phyloP scores from a whole-genome alignment of 352 stramenopile species.

The Phytopythium cucurbitacearum region DNA sequence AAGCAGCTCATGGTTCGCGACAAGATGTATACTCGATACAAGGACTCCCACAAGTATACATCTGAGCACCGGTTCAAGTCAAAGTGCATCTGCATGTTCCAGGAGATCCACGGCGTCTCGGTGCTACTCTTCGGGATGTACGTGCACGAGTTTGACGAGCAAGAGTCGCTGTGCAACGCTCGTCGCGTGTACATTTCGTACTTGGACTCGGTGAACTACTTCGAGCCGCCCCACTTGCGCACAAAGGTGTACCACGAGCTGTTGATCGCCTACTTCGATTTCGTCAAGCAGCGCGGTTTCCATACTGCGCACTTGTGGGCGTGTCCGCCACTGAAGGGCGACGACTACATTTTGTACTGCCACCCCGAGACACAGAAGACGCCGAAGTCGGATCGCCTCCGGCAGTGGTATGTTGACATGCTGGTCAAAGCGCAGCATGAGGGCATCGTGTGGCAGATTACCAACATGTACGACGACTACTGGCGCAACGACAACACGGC shows the following conservation, averaged over 20 bases:
- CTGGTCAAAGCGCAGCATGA: conserved; percentile 81
- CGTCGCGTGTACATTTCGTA: conserved; percentile 98
- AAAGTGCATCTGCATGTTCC: conserved; percentile 99
- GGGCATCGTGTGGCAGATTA: conserved; percentile 92
- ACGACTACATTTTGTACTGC: conserved; percentile 99
- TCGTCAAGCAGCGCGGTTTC: conserved; percentile 96
- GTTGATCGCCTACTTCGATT: conserved; percentile 97
- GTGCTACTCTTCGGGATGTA: conserved; percentile 99
- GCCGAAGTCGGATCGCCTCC: conserved; percentile 97
- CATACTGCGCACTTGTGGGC: conserved; percentile 99
- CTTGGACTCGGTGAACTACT: conserved; percentile 99
- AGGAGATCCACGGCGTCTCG: conserved; percentile 99
- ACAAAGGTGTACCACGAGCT: conserved; percentile 99
- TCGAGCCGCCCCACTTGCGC: conserved; percentile 93
- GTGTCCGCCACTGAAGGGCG: conserved; percentile 97
- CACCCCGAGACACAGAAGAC: conserved; percentile 99
- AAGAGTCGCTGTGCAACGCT: conserved; percentile 94
- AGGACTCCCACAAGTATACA: conserved; percentile 87
- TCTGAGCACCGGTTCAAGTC: conserved; percentile 92
- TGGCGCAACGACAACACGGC: conserved; percentile 87
- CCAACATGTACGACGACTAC: conserved; percentile 96
- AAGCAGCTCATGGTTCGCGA: conserved; percentile 94
- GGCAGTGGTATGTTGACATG: conserved; percentile 94
- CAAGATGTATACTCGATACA: conserved; percentile 94
- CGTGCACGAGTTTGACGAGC: conserved; percentile 99